These are phyloP conservation scores for Parasarocladium wereldwijsianum DNA, from an alignment of 2,329 filamentous ascomycete genomes.

Conservation along the genomic window DNA sequence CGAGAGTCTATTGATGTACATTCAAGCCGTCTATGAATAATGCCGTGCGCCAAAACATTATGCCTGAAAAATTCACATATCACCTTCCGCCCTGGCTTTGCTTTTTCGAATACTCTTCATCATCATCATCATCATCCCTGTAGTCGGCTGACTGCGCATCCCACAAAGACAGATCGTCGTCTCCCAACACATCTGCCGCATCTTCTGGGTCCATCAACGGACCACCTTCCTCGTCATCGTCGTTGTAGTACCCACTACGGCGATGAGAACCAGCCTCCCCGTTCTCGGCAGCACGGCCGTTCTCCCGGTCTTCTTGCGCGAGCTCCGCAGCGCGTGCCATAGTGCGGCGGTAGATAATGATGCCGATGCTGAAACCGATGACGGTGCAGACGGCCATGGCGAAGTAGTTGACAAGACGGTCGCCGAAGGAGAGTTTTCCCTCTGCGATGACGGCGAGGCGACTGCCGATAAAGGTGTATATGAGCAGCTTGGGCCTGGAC, in stretches of 20 bases:
- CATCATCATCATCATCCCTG: constrained; percentile 17
- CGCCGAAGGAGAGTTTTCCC: constrained; percentile 57
- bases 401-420: constrained; percentile 71
- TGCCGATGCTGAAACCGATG: constrained; percentile 63
- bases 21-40: no score
- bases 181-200: constrained; percentile 39
- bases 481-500: constrained; percentile 72
- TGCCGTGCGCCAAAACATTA: no score
- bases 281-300: constrained; percentile 12
- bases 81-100: no score
- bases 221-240: constrained; percentile 27
- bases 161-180: constrained; percentile 46
- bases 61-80: no score
- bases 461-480: constrained; percentile 85
- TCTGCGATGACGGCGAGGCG: constrained; percentile 73
- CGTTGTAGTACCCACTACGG: constrained; percentile 20
- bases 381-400: constrained; percentile 60
- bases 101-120: constrained; percentile 1
- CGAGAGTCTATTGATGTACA: no score
- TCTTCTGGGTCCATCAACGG: constrained; percentile 32
- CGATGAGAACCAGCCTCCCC: constrained; percentile 13
- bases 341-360: constrained; percentile 67
- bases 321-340: constrained; percentile 48
- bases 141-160: constrained; percentile 18
- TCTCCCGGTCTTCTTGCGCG: constrained; percentile 24